A percentile compares a stretch with the other conserved stretches of the same genome.
Evolutionary conservation across 2,329 filamentous ascomycete genomes (phyloP).

Genomic region (Penicillium sp.): DNA sequence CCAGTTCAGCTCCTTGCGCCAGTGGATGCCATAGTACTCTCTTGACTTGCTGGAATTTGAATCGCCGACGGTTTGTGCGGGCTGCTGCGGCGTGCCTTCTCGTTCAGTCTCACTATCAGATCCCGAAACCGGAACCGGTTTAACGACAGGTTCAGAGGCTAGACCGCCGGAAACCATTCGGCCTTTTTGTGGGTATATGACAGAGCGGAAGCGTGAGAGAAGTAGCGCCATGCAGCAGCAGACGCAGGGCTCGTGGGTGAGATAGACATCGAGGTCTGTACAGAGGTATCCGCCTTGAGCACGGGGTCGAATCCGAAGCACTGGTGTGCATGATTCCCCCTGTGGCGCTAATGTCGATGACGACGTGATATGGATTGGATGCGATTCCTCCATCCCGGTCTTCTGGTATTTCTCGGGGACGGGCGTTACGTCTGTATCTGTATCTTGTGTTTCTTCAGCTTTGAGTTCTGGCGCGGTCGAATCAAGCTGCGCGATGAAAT

Average conservation of each 20-base stretch:
- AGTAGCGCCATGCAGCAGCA: constrained; percentile 97
- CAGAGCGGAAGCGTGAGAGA: constrained; percentile 87
- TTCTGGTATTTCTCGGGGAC: constrained; percentile 27
- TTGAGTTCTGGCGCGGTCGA: constrained; percentile 38
- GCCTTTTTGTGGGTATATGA: constrained; percentile 67
- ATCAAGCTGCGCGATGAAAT: constrained; percentile 51
- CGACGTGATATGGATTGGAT: constrained; percentile 21
- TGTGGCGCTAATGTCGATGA: background rate
- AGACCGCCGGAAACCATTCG: constrained; percentile 85
- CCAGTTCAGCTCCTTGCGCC: constrained; percentile 63
- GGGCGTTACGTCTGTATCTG: constrained; percentile 4
- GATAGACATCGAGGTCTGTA: constrained; percentile 89
- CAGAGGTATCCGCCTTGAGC: constrained; percentile 90
- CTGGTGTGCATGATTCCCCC: constrained; percentile 8
- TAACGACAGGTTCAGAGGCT: constrained; percentile 67
- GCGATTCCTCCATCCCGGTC: constrained; percentile 16
- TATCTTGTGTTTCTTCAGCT: constrained; percentile 5
- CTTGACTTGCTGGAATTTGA: constrained; percentile 11
- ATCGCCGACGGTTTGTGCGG: background rate
- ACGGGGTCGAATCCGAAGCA: constrained; percentile 65
- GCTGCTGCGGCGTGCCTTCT: background rate
- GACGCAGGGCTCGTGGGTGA: constrained; percentile 93
- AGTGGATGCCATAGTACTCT: constrained; percentile 65
- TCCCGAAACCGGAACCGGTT: constrained; percentile 17
- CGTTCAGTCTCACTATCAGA: background rate